These are phyloP conservation scores for Nothomitra cinnamomea DNA, from an alignment of 2,329 filamentous ascomycete genomes.

Conservation along the genomic window DNA sequence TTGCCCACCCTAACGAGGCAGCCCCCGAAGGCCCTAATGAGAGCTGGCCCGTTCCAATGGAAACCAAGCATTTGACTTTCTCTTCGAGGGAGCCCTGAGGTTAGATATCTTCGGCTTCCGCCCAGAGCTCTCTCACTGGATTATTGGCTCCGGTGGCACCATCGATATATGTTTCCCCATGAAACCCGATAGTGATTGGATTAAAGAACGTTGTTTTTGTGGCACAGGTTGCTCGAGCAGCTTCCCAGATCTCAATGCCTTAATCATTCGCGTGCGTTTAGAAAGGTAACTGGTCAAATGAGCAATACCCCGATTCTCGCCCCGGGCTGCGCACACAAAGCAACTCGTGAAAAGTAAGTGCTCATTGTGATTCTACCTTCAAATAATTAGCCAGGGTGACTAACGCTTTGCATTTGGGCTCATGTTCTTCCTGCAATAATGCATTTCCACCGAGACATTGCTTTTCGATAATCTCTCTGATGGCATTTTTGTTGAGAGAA, in stretches of 20 bases:
- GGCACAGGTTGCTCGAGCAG: neutral
- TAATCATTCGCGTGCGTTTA: neutral
- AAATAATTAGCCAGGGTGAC: too few relatives aligned
- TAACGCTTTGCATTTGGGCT: too few relatives aligned
- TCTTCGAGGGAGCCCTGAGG: neutral
- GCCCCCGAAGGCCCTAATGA: too few relatives aligned
- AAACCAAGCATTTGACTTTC: neutral
- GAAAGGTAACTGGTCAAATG: neutral
- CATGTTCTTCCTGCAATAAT: too few relatives aligned
- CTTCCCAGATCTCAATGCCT: neutral
- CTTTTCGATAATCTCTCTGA: too few relatives aligned
- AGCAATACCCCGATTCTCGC: neutral
- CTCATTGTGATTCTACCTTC: too few relatives aligned
- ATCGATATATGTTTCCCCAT: conserved; percentile 4
- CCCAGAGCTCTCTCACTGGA: neutral
- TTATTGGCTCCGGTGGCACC: conserved; percentile 4
- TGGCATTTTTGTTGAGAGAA: too few relatives aligned
- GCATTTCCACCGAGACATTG: too few relatives aligned
- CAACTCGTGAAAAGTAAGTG: too few relatives aligned
- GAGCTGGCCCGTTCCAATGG: neutral
- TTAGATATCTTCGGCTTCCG: neutral
- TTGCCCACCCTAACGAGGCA: too few relatives aligned
- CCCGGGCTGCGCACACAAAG: neutral
- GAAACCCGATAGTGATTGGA: conserved; percentile 1
- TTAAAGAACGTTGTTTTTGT: conserved; percentile 6